Base-by-base conservation (phyloP, 108 stramenopile species). In the Fragilariopsis cylindrus region DNA sequence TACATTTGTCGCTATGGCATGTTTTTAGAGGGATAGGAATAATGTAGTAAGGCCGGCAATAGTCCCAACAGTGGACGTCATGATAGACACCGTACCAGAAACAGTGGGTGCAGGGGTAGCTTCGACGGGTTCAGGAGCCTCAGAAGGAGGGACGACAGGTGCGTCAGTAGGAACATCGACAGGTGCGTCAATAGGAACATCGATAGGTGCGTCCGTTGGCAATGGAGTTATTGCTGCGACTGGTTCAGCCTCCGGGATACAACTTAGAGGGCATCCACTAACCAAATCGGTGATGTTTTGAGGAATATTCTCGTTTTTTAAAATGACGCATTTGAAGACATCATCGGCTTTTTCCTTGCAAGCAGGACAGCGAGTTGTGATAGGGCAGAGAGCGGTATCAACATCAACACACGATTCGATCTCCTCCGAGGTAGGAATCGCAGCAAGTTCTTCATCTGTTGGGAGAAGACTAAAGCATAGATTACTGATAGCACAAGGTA, bases 381-480 rank as follows among this genome's bases (percentile, higher is more conserved):
- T 68, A 48, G 67, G 67, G 67, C 67, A 68, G 48, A 68, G 21
- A 47, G 67, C 49, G 5, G 7, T 19, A 3, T 48, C 48, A 48
- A 68, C 48, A 39, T 50, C 67, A 4, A 6, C 67, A 18, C 67
- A 68, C 0, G 67, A 48, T 4, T 4, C 18, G 48, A 68, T 68
- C 8, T 68, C 67, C 21, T 15, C 11, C 16, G 39, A 47, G 49
- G 4, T 5, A 5, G 67, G 67, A 47, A 68, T 48, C 2, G 67
- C 48, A n/a, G 13, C 67, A 16, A 68, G 5, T 19, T 68, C 67
- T 6, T 50, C 67, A 4, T 48, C 48, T 47, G 67, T 49, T 13
- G 67, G 67, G 30, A 68, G 67, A 18, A 63, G 62, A 40, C 4
- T 43, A 40, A 63, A 45, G 62, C 62, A 63, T 12, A 9, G 42